Base-by-base conservation (phyloP, 2,329 filamentous ascomycete species). In the Pseudogymnoascus sp. region DNA sequence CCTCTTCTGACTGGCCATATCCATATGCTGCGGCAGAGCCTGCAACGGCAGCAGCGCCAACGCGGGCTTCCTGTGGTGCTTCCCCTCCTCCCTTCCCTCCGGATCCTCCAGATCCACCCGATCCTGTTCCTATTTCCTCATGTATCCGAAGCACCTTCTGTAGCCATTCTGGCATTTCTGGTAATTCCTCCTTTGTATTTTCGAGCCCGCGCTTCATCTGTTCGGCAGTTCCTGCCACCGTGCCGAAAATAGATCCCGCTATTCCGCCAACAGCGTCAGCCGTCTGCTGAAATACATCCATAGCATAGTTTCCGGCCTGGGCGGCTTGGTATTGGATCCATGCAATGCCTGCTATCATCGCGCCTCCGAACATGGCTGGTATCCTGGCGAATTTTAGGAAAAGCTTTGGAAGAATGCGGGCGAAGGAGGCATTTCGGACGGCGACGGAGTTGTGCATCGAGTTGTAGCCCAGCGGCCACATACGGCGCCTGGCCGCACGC, bases 281-380 rank as follows among this genome's bases (percentile, higher is more conserved):
- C 4, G 91, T 89, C 64, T 83, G 84, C 63, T 83, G 86, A 71
- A 95, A 86, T 33, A 96, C 73, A 69, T 96, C 91, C 66, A 89
- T 81, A 2, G 87, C 88, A 75, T 89, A 93, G 65, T 84, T 91
- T 65, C 89, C 89, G 21, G 89, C 88, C 79, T 91, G 90, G 63
- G 88, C 87, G 67, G 95, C 93, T 77, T 99, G 95, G 74, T 99
- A 97, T 74, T 99, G 95, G 60, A 99, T 79, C 83, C 96, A 99
- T 26, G 92, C 92, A 65, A 96, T 78, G 2, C 90, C 90, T 13
- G 91, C 93, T 68, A 99, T 84, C 72, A 92, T 90, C 57, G 93
- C 84, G 44, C 91, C 92, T 44, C 93, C 95, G 71, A 96, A 93
- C 78, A 97, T 88, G 64, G 95, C 95, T 19, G 95, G 95, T 63